A percentile compares a stretch with the other conserved stretches of the same genome.
Evolutionary conservation across 352 stramenopile species (phyloP).

Genomic region (Globisporangium orthogonon): DNA sequence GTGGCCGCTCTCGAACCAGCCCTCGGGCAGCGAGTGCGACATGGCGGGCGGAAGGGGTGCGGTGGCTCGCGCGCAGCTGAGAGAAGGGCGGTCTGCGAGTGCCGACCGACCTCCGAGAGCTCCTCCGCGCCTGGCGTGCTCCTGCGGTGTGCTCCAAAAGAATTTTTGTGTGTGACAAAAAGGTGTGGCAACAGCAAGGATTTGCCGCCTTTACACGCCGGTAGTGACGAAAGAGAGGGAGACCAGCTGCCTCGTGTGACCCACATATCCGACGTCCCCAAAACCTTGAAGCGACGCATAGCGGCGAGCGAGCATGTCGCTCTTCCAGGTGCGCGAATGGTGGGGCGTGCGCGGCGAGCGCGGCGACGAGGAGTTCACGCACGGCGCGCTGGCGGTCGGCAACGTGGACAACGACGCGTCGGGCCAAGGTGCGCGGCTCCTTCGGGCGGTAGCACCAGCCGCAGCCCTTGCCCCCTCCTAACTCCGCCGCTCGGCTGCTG

Average conservation of each 20-base stretch:
- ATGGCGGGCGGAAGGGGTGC: conserved; percentile 11
- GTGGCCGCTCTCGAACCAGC: conserved; percentile 74
- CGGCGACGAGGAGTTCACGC: conserved; percentile 84
- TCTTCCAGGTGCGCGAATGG: conserved; percentile 89
- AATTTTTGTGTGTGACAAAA: too few species aligned
- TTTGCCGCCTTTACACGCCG: too few species aligned
- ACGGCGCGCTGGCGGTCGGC: conserved; percentile 62
- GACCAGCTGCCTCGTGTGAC: too few species aligned
- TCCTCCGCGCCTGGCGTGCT: neutral
- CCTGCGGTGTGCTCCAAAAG: too few species aligned
- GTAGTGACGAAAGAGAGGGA: too few species aligned
- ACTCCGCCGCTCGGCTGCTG: neutral
- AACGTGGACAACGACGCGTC: conserved; percentile 85
- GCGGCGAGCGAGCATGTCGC: conserved; percentile 50
- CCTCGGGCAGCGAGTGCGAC: conserved; percentile 64
- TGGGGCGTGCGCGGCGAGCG: conserved; percentile 69
- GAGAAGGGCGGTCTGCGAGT: too few species aligned
- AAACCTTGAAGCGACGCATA: neutral
- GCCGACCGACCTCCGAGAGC: neutral
- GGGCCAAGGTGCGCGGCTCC: conserved; percentile 26
- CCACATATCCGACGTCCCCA: too few species aligned
- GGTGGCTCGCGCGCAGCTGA: too few species aligned
- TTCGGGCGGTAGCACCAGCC: neutral
- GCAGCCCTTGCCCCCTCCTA: neutral
- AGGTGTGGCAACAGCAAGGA: too few species aligned